These are phyloP conservation scores for Linaria vulgaris DNA, from an alignment of 257 asterid species.

Conservation along the genomic window DNA sequence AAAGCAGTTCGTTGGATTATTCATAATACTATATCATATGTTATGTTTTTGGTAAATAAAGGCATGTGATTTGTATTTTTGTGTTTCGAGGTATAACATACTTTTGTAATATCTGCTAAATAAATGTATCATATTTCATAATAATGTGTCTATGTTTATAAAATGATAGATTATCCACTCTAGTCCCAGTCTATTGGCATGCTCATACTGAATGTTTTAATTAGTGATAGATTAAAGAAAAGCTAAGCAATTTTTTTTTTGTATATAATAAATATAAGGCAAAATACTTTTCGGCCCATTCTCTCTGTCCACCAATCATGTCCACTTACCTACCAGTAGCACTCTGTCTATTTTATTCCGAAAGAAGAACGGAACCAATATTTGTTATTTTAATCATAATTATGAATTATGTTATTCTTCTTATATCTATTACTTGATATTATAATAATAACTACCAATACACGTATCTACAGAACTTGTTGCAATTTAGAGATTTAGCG, in stretches of 20 bases:
- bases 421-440: not conserved
- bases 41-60: not conserved
- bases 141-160: no score
- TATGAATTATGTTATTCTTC: no score
- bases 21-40: not conserved
- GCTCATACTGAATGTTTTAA: no score
- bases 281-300: not conserved
- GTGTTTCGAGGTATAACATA: no score
- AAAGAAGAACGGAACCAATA: constrained; percentile 16
- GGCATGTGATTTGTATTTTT: no score
- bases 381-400: not conserved
- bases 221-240: no score
- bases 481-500: constrained; percentile 1
- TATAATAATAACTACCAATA: not conserved
- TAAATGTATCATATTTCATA: no score
- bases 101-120: no score
- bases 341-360: constrained; percentile 12
- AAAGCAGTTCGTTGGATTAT: not conserved
- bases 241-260: not conserved
- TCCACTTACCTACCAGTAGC: constrained; percentile 32
- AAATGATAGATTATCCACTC: no score
- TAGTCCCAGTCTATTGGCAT: no score
- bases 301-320: constrained; percentile 29
- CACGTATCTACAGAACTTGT: constrained; percentile 1
- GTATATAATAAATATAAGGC: not conserved